phyloP scores from a whole-genome alignment of 2,329 filamentous ascomycete species.

The Clarireedia homoeocarpa region DNA sequence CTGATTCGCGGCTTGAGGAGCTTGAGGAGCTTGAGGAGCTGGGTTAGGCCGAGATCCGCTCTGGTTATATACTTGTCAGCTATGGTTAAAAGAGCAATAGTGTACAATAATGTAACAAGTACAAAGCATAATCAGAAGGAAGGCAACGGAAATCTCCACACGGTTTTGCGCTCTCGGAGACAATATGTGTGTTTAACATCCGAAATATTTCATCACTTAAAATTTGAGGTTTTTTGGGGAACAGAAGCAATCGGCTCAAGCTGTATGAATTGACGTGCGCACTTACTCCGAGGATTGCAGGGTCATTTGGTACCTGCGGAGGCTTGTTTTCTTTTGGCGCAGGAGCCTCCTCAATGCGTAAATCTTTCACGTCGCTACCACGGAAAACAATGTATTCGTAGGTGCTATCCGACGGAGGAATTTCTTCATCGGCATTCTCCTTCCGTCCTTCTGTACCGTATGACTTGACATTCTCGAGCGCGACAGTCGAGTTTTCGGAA shows the following conservation, averaged over 20 bases:
- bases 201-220: constrained; percentile 88
- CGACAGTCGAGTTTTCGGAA: constrained; percentile 92
- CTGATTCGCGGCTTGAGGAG: constrained; percentile 15
- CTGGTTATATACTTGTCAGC: constrained; percentile 28
- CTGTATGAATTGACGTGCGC: constrained; percentile 4
- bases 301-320: constrained; percentile 81
- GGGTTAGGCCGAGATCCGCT: constrained; percentile 32
- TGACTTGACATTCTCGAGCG: constrained; percentile 90
- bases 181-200: constrained; percentile 83
- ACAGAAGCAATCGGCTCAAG: not conserved
- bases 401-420: constrained; percentile 74
- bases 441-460: constrained; percentile 90
- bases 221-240: not conserved
- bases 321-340: constrained; percentile 67
- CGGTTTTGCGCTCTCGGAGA: constrained; percentile 87
- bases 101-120: constrained; percentile 13
- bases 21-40: constrained; percentile 12
- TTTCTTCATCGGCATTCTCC: constrained; percentile 70
- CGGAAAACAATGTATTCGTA: constrained; percentile 99
- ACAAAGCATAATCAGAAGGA: constrained; percentile 74
- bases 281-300: constrained; percentile 96
- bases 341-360: constrained; percentile 81
- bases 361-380: constrained; percentile 95
- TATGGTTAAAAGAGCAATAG: constrained; percentile 6
- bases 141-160: constrained; percentile 99